Base-by-base conservation (phyloP, 2,329 filamentous ascomycete species). In the Verticillium longisporum region DNA sequence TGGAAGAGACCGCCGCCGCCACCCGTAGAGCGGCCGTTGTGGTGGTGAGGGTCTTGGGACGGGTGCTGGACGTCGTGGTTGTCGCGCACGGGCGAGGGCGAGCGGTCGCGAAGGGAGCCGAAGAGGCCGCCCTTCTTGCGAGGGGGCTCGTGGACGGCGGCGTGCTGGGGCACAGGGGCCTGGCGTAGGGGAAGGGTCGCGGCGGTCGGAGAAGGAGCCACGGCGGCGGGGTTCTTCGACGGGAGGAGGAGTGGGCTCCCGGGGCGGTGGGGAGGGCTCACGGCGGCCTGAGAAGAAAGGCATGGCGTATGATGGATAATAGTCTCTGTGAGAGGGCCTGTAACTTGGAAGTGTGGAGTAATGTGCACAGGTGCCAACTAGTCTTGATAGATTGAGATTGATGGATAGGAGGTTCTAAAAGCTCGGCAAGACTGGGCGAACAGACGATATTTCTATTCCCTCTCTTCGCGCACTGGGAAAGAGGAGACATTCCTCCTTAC, bases 61-160 rank as follows among this genome's bases (percentile, higher is more conserved):
- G 54, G 54, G 31, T 15, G 13, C 32, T 55, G 54, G 13, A 33
- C 26, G 9, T 26, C 26, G 54, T 32, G 26, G 26, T 26, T 15
- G 26, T 55, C 32, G 54, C 54, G 62, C 15, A 64, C 55, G 14
- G 65, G 65, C 1, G 69, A 70, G 3, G 68, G 63, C 33, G 68
- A 60, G 41, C 69, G 72, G 26, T 68, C 72, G 56, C 68, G 66
- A 2, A n/a, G 45, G 45, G 45, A 50, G 58, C 70, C 67, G 66
- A 79, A 78, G 66, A 78, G 70, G 60, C 76, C 71, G 60, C 76
- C 71, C 11, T 64, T 64, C 61, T 68, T 69, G 56, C 63, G 64
- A 6, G 57, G 55, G 33, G 63, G 65, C 54, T 71, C 63, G 34
- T 26, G 18, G 14, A 70, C 66, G 45, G 68, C 66, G 59, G 67